Base-by-base conservation (phyloP, 179 eudicot genomes). In the Spinacia oleracea region DNA sequence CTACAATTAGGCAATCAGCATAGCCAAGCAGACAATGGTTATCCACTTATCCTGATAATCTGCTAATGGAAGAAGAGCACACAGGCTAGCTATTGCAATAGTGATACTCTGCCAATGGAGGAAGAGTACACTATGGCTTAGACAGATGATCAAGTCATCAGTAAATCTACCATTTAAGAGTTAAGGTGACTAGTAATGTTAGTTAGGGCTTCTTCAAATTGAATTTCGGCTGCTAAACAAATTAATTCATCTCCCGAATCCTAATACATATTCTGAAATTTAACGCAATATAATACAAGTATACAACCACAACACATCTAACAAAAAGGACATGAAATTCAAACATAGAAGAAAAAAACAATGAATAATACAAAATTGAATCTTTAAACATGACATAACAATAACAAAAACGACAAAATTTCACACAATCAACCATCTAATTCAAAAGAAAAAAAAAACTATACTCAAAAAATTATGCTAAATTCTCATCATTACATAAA, bases 301-400 rank as follows among this genome's bases (percentile, higher is more conserved):
- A 31, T 62, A 15, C 67, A 75, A 16, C 31, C 25, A 29, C 50
- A 77, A 38, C 48, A 40, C 55, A 25, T 45, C 9, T 29, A 38
- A 27, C 23, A 75, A 31, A 50, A 11, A 5, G 4, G 4, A 20
- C 6, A 42, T n/a, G 14, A 38, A 42, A 40, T n/a, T 45, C n/a
- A 58, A 72, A 75, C 56, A 43, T 40, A 14, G 67, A n/a, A 40
- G 59, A 75, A 29, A n/a, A 40, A 74, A 75, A 29, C 12, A 43
- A 25, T 7, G 35, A 2, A 43, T 1, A 9, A 25, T 23, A 27
- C 58, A 48, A 70, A 23, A 70, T 70, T 25, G 29, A n/a, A 46
- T 45, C 74, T 27, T 45, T 9, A 66, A 40, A 68, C 15, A 68
- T 56, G 1, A 66, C 1, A 50, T 31, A 50, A 50, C 11, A 16